Base-by-base conservation (phyloP, 768 basidiomycete genomes). In the Leucosporidium creatinivorum region DNA sequence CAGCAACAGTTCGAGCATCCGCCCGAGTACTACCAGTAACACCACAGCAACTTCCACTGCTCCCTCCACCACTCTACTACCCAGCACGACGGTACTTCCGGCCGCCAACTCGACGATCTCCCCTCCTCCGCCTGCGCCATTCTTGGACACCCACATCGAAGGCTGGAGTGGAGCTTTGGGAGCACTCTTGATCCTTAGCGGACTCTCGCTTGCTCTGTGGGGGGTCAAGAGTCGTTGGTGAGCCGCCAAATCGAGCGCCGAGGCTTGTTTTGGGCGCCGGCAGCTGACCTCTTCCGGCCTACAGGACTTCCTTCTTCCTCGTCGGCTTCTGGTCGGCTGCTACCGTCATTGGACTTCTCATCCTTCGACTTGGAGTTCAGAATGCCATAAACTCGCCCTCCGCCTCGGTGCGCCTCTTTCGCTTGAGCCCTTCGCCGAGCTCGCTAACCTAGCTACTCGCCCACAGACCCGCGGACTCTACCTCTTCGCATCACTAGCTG, bases 151-250 rank as follows among this genome's bases (percentile, higher is more conserved):
- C 13, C 8, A 17, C 8, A 44, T 44, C 15, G 50, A 51, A 51
- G 50, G 50, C 17, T 51, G 50, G 50, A 51, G 50, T n/a, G 50
- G 18, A 51, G 23, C 50, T 9, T 83, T 93, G 21, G 93, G 93
- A 57, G 89, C 85, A 7, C 79, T 96, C 68, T 85, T 97, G 76
- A 91, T 96, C 72, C 75, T 96, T 58, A 91, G 89, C 13, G 93
- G 93, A 57, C 81, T 93, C 9, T 91, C 91, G 13, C 89, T 89
- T 61, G 89, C 89, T 4, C 91, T 91, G 73, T 87, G 89, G 80
- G 93, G 93, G 26, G 91, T 93, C 80, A 94, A 94, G 83, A 93
- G 96, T 78, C 81, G 92, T 83, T 94, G 93, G 92, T 89, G 75
- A 51, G 83, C 80, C 51, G 58, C 54, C 89, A 89, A 25, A 93